Base-by-base conservation (phyloP, 768 basidiomycete species). In the Xanthoconium stramineum region DNA sequence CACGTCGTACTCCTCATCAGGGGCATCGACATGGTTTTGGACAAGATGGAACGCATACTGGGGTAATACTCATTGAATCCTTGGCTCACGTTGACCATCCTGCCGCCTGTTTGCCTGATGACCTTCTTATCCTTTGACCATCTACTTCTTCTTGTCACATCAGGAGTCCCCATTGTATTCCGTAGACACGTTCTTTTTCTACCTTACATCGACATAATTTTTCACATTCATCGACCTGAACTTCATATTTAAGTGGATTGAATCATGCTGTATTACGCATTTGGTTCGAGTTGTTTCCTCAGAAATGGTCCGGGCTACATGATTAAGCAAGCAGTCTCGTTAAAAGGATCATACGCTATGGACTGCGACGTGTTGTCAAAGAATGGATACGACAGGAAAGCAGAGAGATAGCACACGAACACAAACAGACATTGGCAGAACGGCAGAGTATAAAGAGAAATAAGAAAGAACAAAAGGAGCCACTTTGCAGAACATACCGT, bases 1-100 rank as follows among this genome's bases (percentile, higher is more conserved):
- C 79, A 77, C 15, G 72, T 88, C n/a, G 80, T 80, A 5, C 67
- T 81, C 10, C 75, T 89, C 44, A 82, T 89, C 54, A 78, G 78
- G 45, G 82, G 81, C 5, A 76, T 88, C 29, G 85, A 88, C 58
- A 72, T 77, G 38, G 80, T 83, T 6, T 74, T 90, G 37, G 83
- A 85, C 64, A 80, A 77, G 61, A 85, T 89, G 82, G 87, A 90
- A 66, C 76, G 76, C 43, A 74, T 77, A n/a, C 58, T 78, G 43
- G 69, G 60, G 55, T 71, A 64, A 54, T 33, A 9, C 17, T 28
- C n/a, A 15, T 54, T 44, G 30, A 14, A 4, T 38, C 5, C 11
- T 12, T n/a, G 36, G 15, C 37, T 24, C 13, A 15, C 45, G 17
- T 39, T 40, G 24, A 24, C 24, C 24, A 24, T 24, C 24, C 44